Percentiles rank a stretch among this genome's conserved stretches.
These are phyloP conservation scores for Colletotrichum spaethianum DNA, from an alignment of 2,329 filamentous ascomycete species.

Conservation along the genomic window DNA sequence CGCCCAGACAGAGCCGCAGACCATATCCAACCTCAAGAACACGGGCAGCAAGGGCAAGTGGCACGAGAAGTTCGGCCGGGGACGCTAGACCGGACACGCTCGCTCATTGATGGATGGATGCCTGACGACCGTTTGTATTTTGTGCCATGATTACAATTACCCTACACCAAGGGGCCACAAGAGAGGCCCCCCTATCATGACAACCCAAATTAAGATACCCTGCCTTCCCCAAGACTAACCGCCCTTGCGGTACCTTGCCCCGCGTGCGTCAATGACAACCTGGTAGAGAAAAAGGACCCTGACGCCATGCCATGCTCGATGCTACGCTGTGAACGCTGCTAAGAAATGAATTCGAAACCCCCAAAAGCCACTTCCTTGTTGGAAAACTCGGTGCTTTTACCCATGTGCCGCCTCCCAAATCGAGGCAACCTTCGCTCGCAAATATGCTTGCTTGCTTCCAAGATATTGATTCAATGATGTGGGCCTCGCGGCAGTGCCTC, in stretches of 20 bases:
- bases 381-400: background rate
- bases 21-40: slow-evolving; percentile 46
- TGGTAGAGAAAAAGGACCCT: background rate
- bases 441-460: no score
- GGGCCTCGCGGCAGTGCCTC: background rate
- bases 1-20: slow-evolving; percentile 50
- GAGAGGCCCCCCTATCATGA: background rate
- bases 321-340: background rate
- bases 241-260: background rate
- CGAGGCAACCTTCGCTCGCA: background rate
- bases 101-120: background rate
- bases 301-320: background rate
- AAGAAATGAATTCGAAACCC: background rate
- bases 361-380: no score
- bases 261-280: background rate
- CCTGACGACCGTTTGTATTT: background rate
- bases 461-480: background rate
- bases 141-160: background rate
- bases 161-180: background rate
- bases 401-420: background rate
- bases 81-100: slow-evolving; percentile 50
- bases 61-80: slow-evolving; percentile 71
- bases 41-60: slow-evolving; percentile 65
- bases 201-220: background rate
- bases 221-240: background rate